These are phyloP conservation scores for Globisporangium sylvaticum DNA, from an alignment of 352 stramenopile species.

Conservation along the genomic window DNA sequence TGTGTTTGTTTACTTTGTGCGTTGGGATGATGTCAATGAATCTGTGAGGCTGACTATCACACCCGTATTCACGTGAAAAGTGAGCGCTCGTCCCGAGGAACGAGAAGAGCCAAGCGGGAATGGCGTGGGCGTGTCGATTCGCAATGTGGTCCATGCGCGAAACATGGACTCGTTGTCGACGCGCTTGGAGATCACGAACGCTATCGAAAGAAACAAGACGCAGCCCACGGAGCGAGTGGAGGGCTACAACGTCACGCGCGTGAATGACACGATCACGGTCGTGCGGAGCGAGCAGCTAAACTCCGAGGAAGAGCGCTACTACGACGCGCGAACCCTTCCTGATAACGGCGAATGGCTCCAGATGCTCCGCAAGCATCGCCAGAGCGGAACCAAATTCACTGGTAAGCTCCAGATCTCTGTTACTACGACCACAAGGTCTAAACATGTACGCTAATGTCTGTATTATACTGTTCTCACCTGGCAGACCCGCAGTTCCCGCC, in stretches of 20 bases:
- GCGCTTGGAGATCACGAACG: constrained; percentile 65
- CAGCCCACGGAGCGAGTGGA: constrained; percentile 48
- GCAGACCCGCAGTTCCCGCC: constrained; percentile 75
- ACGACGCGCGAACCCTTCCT: constrained; percentile 58
- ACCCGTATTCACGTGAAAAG: constrained; percentile 5
- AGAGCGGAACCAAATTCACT: constrained; percentile 74
- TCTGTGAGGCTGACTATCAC: neutral
- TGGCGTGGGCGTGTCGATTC: constrained; percentile 54
- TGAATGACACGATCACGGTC: constrained; percentile 66
- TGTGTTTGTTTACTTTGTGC: neutral
- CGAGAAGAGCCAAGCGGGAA: constrained; percentile 64
- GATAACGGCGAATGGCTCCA: constrained; percentile 75
- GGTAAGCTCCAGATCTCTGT: constrained; percentile 18
- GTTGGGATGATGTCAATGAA: neutral
- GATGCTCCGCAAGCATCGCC: constrained; percentile 66
- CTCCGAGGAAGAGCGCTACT: constrained; percentile 63
- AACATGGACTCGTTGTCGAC: constrained; percentile 77
- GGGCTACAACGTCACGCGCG: constrained; percentile 74
- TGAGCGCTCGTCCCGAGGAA: constrained; percentile 34
- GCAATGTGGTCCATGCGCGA: constrained; percentile 41
- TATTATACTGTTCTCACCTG: neutral
- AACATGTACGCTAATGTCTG: neutral
- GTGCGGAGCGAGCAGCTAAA: constrained; percentile 58
- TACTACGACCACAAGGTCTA: neutral
- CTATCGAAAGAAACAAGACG: constrained; percentile 59